Base-by-base conservation (phyloP, 1,139 yeast species). In the Zygosaccharomyces pseudobailii region DNA sequence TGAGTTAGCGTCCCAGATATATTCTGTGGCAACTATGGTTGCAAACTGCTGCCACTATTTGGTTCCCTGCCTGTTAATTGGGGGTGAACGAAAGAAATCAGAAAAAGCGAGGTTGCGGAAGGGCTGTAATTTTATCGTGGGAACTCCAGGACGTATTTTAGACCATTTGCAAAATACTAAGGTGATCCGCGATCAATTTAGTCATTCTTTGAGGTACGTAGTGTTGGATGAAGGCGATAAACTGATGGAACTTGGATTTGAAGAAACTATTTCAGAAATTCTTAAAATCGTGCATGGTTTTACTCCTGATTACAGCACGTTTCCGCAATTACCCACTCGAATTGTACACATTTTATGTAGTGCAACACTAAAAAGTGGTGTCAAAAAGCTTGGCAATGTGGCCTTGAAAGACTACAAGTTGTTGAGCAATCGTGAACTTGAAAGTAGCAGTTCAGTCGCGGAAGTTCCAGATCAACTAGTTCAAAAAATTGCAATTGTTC, bases 191-290 rank as follows among this genome's bases (percentile, higher is more conserved):
- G 78, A 76, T 49, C 79, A 84, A 21, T 83, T 88, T 55, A 69
- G 87, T 27, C 73, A 86, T 6, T 81, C 87, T 49, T 74, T 90
- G 41, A 73, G 96, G 58, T 92, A 89, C 78, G 76, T 90, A 27
- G 82, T 92, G 17, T 68, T 92, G 53, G 98, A 92, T 69, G 98
- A 92, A 73, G 98, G 97, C 65, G 98, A 92, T 69, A 79, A 90
- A 56, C 75, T 92, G 59, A 87, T 92, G 78, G 98, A 92, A 60
- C 74, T 92, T 50, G 98, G 98, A 1, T 92, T 92, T 62, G 97
- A 92, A 67, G 97, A 92, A 63, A 87, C 96, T 0, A 82, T 92
- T 51, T 75, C 87, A 22, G 80, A 84, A 52, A 89, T 92, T 53
- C 72, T 95, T 43, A 73, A 73, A 38, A 72, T 75, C 48, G 76